phyloP scores from a whole-genome alignment of 495 filamentous ascomycete genomes.

The Ascodesmis nigricans region DNA sequence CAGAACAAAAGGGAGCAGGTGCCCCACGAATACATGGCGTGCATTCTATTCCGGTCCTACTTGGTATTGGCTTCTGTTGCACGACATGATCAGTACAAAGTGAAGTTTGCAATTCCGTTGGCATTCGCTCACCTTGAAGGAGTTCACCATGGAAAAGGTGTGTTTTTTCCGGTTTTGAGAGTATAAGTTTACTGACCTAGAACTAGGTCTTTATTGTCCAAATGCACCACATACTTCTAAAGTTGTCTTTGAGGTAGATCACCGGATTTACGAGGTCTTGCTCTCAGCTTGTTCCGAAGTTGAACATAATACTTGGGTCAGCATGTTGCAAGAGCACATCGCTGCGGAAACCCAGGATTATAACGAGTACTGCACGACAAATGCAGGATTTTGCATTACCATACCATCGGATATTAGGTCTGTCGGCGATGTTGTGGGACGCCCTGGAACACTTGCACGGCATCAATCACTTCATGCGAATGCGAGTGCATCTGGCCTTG shows the following conservation, averaged over 20 bases:
- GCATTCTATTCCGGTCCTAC: conserved; percentile 63
- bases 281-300: conserved; percentile 66
- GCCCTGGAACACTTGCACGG: conserved; percentile 46
- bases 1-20: conserved; percentile 34
- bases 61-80: conserved; percentile 51
- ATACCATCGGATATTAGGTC: conserved; percentile 46
- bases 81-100: conserved; percentile 40
- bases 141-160: conserved; percentile 66
- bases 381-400: conserved; percentile 30
- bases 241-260: conserved; percentile 56
- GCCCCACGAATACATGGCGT: conserved; percentile 57
- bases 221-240: conserved; percentile 83
- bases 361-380: conserved; percentile 26
- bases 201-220: conserved; percentile 59
- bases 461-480: conserved; percentile 63
- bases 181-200: conserved; percentile 3
- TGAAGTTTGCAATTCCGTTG: conserved; percentile 53
- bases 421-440: conserved; percentile 51
- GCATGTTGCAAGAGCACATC: conserved; percentile 27
- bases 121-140: conserved; percentile 50
- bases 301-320: conserved; percentile 63
- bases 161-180: conserved; percentile 6
- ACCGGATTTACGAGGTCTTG: conserved; percentile 62
- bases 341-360: conserved; percentile 24
- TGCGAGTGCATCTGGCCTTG: conserved; percentile 37